Base-by-base conservation (phyloP, 805 yeast species). In the Candida palmyrensis region DNA sequence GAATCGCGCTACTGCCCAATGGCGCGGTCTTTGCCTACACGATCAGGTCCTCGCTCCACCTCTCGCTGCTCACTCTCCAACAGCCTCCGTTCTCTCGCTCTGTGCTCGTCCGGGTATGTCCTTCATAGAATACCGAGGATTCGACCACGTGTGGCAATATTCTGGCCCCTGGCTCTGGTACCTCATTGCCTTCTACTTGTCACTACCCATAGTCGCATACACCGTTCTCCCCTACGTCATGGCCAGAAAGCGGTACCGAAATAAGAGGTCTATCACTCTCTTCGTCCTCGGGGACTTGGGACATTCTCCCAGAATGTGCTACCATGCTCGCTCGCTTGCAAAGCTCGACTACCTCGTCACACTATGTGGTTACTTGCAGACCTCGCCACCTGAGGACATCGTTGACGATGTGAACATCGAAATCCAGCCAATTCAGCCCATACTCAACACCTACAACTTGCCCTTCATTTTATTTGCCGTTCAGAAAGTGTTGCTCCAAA, bases 271-370 rank as follows among this genome's bases (percentile, higher is more conserved):
- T 33, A 78, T 86, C 5, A 70, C 83, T 7, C 77, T 92, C 13
- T 71, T 86, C 41, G 98, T 92, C 2, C 62, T 92, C 13, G 98
- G 98, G 2, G 97, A 90, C 51, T 52, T 92, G 34, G 96, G 96
- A 10, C 95, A 88, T 51, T 89, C 97, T 0, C 98, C 98, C 5
- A 68, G 98, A 39, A 92, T 90, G 83, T 73, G 81, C 44, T 84
- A 90, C 57, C 98, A 92, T 53, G 95, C 95, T 0, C 60, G 68
- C 37, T 81, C 90, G 35, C 78, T 92, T 45, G 72, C 82, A n/a
- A 55, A 68, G 20, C 57, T 63, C 12, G 92, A 88, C 0, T 82
- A 79, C 55, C 64, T 68, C 29, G 97, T 92, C 3, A 85, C 82
- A 37, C 55, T 92, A 21, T 83, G 95, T 53, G 98, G 98, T 0